These are phyloP conservation scores for Tolypocladium tundrense DNA, from an alignment of 2,329 filamentous ascomycete genomes.

Conservation along the genomic window DNA sequence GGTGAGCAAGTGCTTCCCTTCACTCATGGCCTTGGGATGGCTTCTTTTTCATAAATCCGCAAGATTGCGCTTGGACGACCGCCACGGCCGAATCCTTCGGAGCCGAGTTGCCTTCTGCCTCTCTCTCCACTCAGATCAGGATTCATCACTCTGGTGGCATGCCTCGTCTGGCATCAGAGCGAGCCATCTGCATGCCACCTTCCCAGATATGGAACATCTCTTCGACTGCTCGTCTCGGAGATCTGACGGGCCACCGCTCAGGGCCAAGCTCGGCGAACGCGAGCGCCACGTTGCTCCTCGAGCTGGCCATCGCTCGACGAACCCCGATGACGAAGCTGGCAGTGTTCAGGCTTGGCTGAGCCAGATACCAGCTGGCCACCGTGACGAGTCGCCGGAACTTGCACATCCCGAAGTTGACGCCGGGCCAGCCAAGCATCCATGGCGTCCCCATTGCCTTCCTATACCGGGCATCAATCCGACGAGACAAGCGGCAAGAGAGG, in stretches of 20 bases:
- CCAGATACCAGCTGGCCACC: background rate
- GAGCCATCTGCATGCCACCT: background rate
- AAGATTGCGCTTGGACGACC: background rate
- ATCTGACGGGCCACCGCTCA: background rate
- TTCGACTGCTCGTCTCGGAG: background rate
- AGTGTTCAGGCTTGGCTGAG: constrained; percentile 1
- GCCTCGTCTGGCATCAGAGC: background rate
- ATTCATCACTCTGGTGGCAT: background rate
- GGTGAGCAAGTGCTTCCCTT: background rate
- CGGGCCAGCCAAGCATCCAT: background rate
- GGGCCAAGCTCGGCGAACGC: background rate
- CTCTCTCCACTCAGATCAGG: background rate
- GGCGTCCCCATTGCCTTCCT: constrained; percentile 1
- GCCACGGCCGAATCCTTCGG: background rate
- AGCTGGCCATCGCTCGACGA: background rate
- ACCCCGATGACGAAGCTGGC: background rate
- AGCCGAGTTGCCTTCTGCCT: background rate
- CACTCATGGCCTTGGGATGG: background rate
- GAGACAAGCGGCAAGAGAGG: background rate
- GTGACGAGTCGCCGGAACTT: background rate
- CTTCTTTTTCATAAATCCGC: background rate
- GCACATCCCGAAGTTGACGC: background rate
- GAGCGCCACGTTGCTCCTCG: background rate
- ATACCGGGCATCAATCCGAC: background rate
- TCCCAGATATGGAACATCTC: background rate